Evolutionary conservation across 1,139 yeast species (phyloP), one percentile per base, ranked within the genome.

Genomic region (Debaryomycetaceae sp.): DNA sequence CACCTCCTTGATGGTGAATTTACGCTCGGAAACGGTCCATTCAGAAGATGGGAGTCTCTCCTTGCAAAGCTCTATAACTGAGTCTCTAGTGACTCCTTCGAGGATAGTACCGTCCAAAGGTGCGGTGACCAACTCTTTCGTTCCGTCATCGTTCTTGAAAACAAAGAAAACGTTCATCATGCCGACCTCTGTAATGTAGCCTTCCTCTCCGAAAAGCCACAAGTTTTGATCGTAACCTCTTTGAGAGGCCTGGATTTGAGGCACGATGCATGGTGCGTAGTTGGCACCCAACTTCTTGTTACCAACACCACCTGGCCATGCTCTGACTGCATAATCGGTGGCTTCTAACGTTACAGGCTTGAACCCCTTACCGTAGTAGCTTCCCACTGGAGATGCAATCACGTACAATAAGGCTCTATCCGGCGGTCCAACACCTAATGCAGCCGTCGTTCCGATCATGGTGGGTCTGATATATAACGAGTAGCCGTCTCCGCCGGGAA

Each of bases 241-340:
- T 39, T 75, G 60, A 43, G 96, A 96, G 42, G 99, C 98, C 68
- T 83, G 81, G 55, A 80, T 72, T 71, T 88, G 97, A 30, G 98
- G 97, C 60, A 80, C 77, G 60, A 91, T 81, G 66, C 97, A 87
- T 45, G 98, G 97, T 38, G 97, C 98, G 63, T 93, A 93, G 73
- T 93, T 93, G 49, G 97, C 98, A 66, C 99, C 99, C 58, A 93
- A 80, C 72, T 93, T 93, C 69, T 82, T 85, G 76, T 90, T 85
- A 68, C 99, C 99, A 52, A 84, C 90, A 65, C 98, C 99, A 60
- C 97, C 97, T 59, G 98, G 98, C 98, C 98, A 93, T 13, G 99
- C 97, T 72, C 98, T 85, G 24, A 91, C 93, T 40, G 96, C 96
- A 56, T 87, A 83, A 62, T 88, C 96, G 34, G 97, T 89, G 54